A percentile compares a stretch with the other conserved stretches of the same genome.
Conservation (phyloP, 164 flowering plant genomes). For the Malania oleifera region DNA sequence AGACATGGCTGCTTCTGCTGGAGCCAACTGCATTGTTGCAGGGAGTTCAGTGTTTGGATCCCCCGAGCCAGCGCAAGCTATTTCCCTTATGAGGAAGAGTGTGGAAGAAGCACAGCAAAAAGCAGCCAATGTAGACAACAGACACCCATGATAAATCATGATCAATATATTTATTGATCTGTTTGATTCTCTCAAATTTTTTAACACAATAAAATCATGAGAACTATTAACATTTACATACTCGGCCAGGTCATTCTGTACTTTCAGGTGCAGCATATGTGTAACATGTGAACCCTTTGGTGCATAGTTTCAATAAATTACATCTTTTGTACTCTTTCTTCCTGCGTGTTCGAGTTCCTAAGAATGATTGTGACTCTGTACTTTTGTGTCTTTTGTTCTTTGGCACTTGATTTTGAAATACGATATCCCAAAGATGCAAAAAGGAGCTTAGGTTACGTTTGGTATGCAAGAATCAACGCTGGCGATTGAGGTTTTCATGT, state of each 20-base stretch:
- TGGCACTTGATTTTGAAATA: too few species aligned
- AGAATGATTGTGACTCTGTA: too few species aligned
- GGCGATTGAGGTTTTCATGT: too few species aligned
- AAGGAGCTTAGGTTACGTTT: too few species aligned
- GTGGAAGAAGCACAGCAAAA: slow-evolving; percentile 38
- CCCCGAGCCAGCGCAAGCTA: slow-evolving; percentile 73
- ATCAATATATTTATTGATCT: slow-evolving; percentile 2
- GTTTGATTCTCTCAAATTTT: neutral
- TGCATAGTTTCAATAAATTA: too few species aligned
- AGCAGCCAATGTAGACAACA: slow-evolving; percentile 4
- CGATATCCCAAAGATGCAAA: too few species aligned
- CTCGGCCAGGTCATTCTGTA: neutral
- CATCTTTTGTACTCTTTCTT: too few species aligned
- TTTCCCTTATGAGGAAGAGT: slow-evolving; percentile 58
- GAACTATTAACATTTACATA: neutral
- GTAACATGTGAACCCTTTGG: too few species aligned
- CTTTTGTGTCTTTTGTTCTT: too few species aligned
- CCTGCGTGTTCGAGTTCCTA: too few species aligned
- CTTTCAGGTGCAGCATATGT: too few species aligned
- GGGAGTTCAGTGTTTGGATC: slow-evolving; percentile 97
- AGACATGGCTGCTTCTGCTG: slow-evolving; percentile 73
- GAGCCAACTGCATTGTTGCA: slow-evolving; percentile 96
- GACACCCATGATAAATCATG: neutral
- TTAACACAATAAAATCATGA: neutral
- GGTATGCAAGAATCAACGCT: too few species aligned